Evolutionary conservation across 2,329 filamentous ascomycete genomes (phyloP), one percentile per base, ranked within the genome.

Genomic region (Aspergillus neotritici): DNA sequence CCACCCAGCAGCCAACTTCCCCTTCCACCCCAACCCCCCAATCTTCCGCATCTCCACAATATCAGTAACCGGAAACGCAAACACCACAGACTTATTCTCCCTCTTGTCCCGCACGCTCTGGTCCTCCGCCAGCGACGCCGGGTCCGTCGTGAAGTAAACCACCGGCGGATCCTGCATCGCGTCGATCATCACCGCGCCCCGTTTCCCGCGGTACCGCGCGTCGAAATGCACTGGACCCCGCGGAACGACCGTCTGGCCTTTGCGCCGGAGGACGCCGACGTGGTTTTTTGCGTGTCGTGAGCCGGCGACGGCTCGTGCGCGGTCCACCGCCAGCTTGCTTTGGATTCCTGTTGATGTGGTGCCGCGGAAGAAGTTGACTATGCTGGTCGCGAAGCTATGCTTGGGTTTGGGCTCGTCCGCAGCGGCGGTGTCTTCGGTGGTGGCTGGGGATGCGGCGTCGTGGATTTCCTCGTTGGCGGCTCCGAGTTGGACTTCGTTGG

Each of bases 11-110:
- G 91, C 75, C 32, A 93, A 67, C 69, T 88, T 91, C 1, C 81
- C 81, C 66, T 93, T 93, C 87, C 86, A 93, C 0, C 87, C 86
- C 40, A 89, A 73, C 0, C 87, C 87, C 3, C 87, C 87, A 4
- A 89, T 69, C 65, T 94, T 93, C 61, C 81, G 84, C 44, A 93
- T 62, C 60, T 89, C 84, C 39, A 64, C 69, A 38, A 93, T 83
- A 16, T 91, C 84, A 0, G 73, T 74, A 7, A 93, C 76, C 0
- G 84, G 74, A 1, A 91, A 70, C 1, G 75, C 82, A 78, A 86
- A 93, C 0, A 78, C 64, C 0, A 84, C 80, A 17, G 76, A 69
- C 37, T 74, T 51, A 25, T 73, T 68, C 46, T 74, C 69, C 25
- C 63, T 61, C 28, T 44, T 56, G 37, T 80, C 75, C 11, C 79